A percentile compares a stretch with the other conserved stretches of the same genome.
Evolutionary conservation across 371 early-diverging fungal species (phyloP).

Genomic region (Mortierella sp.): DNA sequence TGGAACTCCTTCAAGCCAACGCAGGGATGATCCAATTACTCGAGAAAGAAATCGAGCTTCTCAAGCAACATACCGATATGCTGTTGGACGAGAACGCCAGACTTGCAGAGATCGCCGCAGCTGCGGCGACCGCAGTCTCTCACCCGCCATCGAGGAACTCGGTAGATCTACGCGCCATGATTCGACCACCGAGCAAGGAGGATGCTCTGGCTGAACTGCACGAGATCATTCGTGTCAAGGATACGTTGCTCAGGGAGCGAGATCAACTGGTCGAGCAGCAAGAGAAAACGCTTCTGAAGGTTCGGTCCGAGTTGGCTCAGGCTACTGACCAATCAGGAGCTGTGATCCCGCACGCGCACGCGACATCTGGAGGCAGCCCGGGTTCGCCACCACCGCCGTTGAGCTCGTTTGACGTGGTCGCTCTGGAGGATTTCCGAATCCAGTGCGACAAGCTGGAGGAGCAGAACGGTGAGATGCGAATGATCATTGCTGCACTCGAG

Average conservation of each 20-base stretch:
- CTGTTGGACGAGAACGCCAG: slow-evolving; percentile 55
- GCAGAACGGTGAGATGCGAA: slow-evolving; percentile 38
- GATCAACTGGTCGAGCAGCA: slow-evolving; percentile 37
- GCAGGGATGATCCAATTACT: slow-evolving; percentile 34
- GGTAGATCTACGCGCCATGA: slow-evolving; percentile 3
- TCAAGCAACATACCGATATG: slow-evolving; percentile 55
- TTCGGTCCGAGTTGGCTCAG: background rate
- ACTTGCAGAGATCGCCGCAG: slow-evolving; percentile 46
- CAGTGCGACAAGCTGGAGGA: slow-evolving; percentile 41
- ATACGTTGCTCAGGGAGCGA: slow-evolving; percentile 39
- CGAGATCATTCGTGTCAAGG: slow-evolving; percentile 52
- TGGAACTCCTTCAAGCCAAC: slow-evolving; percentile 49
- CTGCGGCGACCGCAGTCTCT: slow-evolving; percentile 17
- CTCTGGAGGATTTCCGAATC: slow-evolving; percentile 32
- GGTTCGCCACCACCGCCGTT: background rate
- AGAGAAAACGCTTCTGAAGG: slow-evolving; percentile 17
- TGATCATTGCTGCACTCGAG: slow-evolving; percentile 52
- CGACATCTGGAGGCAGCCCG: background rate
- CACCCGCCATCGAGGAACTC: slow-evolving; percentile 7
- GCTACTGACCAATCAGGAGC: background rate
- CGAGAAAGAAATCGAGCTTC: slow-evolving; percentile 46
- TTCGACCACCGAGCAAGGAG: slow-evolving; percentile 16
- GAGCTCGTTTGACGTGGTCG: slow-evolving; percentile 36
- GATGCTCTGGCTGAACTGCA: slow-evolving; percentile 40
- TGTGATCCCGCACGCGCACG: background rate